Percentiles rank a stretch among this genome's conserved stretches.
Conservation (phyloP, 2,329 filamentous ascomycete genomes). For the Huntiella decipiens region DNA sequence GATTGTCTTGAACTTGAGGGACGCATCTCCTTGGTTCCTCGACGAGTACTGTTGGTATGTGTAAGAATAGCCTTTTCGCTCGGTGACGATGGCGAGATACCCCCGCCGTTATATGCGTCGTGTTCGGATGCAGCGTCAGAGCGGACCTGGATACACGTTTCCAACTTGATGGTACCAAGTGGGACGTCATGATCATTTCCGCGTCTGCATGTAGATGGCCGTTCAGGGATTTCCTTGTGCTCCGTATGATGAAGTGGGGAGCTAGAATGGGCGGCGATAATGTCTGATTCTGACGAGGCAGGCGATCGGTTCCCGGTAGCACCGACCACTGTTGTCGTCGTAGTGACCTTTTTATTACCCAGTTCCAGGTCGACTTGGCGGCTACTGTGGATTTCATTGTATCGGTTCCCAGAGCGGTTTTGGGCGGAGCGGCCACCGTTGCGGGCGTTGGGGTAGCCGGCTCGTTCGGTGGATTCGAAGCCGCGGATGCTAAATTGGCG, state of each 20-base stretch:
- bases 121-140: not conserved
- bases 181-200: not conserved
- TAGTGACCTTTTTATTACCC: conserved; percentile 7
- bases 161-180: not conserved
- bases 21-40: too few species aligned
- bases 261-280: not conserved
- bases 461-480: conserved; percentile 19
- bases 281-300: conserved; percentile 7
- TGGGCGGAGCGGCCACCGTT: conserved; percentile 16
- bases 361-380: conserved; percentile 7
- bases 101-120: not conserved
- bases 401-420: conserved; percentile 13
- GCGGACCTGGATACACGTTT: conserved; percentile 8
- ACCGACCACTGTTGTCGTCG: conserved; percentile 5
- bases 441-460: conserved; percentile 2
- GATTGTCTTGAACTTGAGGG: too few species aligned
- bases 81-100: not conserved
- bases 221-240: not conserved
- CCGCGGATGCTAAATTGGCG: conserved; percentile 28
- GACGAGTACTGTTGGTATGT: not conserved
- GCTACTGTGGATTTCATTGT: conserved; percentile 3
- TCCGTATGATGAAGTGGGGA: not conserved
- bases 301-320: conserved; percentile 7
- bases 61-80: not conserved
- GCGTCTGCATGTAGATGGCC: not conserved